Base-by-base conservation (phyloP, 78 protist species). In the Tieghemostelium lacteum region DNA sequence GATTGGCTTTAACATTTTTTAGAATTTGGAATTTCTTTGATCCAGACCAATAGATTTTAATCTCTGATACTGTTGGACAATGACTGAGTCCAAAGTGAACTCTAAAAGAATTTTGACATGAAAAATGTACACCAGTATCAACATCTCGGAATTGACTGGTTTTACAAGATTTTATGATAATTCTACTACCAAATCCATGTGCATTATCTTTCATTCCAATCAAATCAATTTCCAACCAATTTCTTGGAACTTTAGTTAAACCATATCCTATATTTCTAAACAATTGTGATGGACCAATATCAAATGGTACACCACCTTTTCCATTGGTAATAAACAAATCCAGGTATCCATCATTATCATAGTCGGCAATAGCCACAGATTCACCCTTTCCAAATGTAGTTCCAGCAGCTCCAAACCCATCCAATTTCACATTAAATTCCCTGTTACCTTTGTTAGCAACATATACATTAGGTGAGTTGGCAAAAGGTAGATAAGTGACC, bases 181-280 rank as follows among this genome's bases (percentile, higher is more conserved):
- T 57, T 60, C 91, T 66, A 26, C 78, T 39, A 12, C 91, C 91
- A 60, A 83, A 83, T 28, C 91, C 91, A 69, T 83, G 91, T 14
- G 78, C 39, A 83, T 83, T 83, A 19, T 83, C 91, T 16, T 62
- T 39, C 5, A 58, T 29, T 19, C 91, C 91, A 57, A 69, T 39
- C 14, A 83, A 28, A 42, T 83, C 71, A 29, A 83, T 60, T 62
- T 83, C 60, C 3, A 83, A 57, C 91, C 91, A 83, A 42, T 83
- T 83, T 22, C 37, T 40, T 19, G 20, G 24, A 0, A 42, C 31
- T 20, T 40, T 42, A 8, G 26, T 12, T 14, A 45, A 10, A 14
- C 10, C 10, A 28, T 2, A 22, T 17, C 20, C 50, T 42, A 45
- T 2, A 57, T 83, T 83, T 26, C 42, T 37, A 50, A 83, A 83